Base-by-base conservation (phyloP, 371 early-diverging fungal genomes). In the Mortierella sp. region DNA sequence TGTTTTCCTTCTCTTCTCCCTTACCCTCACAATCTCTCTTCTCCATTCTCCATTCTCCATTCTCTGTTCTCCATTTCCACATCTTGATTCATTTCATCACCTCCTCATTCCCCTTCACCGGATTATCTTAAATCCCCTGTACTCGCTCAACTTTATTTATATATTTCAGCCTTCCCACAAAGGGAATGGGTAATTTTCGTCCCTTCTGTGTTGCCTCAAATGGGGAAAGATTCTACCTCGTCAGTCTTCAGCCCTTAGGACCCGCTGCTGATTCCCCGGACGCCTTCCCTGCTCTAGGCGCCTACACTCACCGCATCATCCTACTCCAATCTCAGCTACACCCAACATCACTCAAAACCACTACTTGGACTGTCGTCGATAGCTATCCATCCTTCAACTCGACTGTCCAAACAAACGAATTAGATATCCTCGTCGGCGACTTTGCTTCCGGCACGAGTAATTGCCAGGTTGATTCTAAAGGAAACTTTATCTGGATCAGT, bases 401-500 rank as follows among this genome's bases (percentile, higher is more conserved):
- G 1, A 15, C 64, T 22, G 33, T 22, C 4, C 4, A 6, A 11
- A 32, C 36, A 15, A 58, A 63, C 32, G 58, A 63, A 1, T 63
- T 66, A 5, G 65, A 63, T 32, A n/a, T 47, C 32, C 68, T 74
- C 19, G 48, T 63, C 0, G 61, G 59, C 36, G 66, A 67, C 15
- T 58, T 64, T 58, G 21, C 68, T 4, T 19, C 52, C 6, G 69
- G 60, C 16, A 68, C 55, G 1, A 68, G 53, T 40, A 58, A 19
- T 21, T 74, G 74, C 41, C 67, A 67, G 32, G 69, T 68, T 21
- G 73, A 73, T 36, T 3, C 57, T 9, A n/a, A 36, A 13, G 67
- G 63, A 38, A 73, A 61, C 33, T 73, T 73, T 61, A 36, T 73
- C 58, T 73, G 73, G 73, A 63, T 73, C 24, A 63, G 63, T 36